Evolutionary conservation across 208 protist genomes (phyloP).

Genomic region (Borovskyia barvae): DNA sequence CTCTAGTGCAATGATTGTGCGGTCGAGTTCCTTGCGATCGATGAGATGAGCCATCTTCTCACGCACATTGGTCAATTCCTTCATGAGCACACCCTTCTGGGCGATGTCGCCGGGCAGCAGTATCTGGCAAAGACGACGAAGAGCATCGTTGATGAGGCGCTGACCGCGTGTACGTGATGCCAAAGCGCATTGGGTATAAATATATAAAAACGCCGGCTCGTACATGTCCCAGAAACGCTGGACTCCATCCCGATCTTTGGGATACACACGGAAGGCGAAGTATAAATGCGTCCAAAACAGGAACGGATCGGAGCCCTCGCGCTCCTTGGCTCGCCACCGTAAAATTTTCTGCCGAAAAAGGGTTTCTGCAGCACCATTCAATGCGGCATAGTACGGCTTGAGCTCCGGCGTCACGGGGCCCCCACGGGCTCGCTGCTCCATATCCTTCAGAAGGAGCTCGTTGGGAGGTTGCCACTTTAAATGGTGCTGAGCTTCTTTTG

Average conservation of each 20-base stretch:
- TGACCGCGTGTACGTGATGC: constrained; percentile 63
- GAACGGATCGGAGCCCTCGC: constrained; percentile 74
- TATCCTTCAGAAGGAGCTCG: constrained; percentile 61
- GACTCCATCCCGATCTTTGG: constrained; percentile 63
- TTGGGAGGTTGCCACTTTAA: constrained; percentile 52
- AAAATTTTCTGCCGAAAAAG: constrained; percentile 76
- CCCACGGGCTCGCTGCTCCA: constrained; percentile 67
- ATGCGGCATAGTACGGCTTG: constrained; percentile 55
- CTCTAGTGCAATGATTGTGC: constrained; percentile 74
- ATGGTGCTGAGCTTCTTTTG: constrained; percentile 42
- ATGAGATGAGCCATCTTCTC: constrained; percentile 84
- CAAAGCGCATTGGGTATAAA: constrained; percentile 83
- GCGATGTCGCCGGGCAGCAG: constrained; percentile 53
- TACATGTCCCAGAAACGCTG: constrained; percentile 83
- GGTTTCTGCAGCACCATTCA: constrained; percentile 65
- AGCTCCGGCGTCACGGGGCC: constrained; percentile 53
- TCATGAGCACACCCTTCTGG: constrained; percentile 61
- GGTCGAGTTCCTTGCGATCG: constrained; percentile 71
- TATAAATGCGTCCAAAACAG: constrained; percentile 88
- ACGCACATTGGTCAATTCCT: constrained; percentile 73
- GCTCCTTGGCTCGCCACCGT: constrained; percentile 68
- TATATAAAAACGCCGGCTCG: constrained; percentile 77
- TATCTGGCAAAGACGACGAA: constrained; percentile 85
- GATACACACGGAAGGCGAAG: constrained; percentile 84
- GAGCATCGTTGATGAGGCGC: constrained; percentile 75